phyloP scores from a whole-genome alignment of 2,329 filamentous ascomycete species.

The Xylariaceae sp. region DNA sequence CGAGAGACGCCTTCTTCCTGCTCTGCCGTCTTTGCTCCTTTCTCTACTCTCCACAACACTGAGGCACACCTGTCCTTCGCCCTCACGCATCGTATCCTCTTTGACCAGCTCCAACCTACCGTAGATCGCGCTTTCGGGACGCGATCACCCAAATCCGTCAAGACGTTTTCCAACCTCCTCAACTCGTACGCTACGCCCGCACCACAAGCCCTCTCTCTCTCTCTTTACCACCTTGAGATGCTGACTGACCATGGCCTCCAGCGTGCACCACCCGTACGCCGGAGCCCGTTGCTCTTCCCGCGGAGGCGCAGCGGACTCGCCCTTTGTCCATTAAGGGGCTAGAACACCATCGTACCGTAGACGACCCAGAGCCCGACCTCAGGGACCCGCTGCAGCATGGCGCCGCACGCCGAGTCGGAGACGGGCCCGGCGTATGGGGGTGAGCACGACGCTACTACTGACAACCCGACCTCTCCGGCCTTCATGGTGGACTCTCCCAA shows the following conservation, averaged over 20 bases:
- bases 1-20: no score
- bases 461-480: slow-evolving; percentile 23
- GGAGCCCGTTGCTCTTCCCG: slow-evolving; percentile 87
- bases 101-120: background rate
- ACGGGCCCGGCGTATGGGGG: slow-evolving; percentile 54
- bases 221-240: no score
- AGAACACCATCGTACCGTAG: slow-evolving; percentile 1
- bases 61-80: no score
- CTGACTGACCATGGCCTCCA: slow-evolving; percentile 30
- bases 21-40: no score
- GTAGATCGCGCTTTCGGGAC: slow-evolving; percentile 48
- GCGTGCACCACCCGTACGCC: slow-evolving; percentile 93
- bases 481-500: slow-evolving; percentile 91
- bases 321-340: slow-evolving; percentile 47
- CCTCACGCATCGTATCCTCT: no score
- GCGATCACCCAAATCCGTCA: slow-evolving; percentile 63
- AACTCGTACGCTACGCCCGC: slow-evolving; percentile 67
- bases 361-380: no score
- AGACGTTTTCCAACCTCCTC: slow-evolving; percentile 97
- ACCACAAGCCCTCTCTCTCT: slow-evolving; percentile 17
- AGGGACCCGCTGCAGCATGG: slow-evolving; percentile 54
- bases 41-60: no score
- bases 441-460: slow-evolving; percentile 34
- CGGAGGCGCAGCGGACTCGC: slow-evolving; percentile 70
- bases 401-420: slow-evolving; percentile 73